phyloP scores from a whole-genome alignment of 2,329 filamentous ascomycete species.

The Aspergillus ochraceoroseus region DNA sequence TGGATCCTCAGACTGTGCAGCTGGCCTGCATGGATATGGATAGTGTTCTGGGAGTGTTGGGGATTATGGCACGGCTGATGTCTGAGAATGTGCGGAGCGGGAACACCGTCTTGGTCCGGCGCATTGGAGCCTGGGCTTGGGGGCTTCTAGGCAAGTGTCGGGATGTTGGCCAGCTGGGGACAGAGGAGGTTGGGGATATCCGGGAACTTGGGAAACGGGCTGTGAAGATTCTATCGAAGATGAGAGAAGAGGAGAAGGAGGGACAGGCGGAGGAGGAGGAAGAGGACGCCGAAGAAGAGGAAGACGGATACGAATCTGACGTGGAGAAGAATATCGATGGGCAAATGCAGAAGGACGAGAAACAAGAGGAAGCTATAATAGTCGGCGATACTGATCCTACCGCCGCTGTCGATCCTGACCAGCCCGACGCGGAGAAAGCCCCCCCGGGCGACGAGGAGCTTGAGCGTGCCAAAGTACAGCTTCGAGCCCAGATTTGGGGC shows the following conservation, averaged over 20 bases:
- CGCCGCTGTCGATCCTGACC: conserved; percentile 12
- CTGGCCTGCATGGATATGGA: conserved; percentile 54
- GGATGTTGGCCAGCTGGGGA: conserved; percentile 67
- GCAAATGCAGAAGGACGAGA: background rate
- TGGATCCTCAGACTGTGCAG: conserved; percentile 48
- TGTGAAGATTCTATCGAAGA: conserved; percentile 45
- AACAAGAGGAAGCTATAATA: conserved; percentile 2
- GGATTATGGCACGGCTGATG: conserved; percentile 55
- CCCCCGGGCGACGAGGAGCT: too few relatives aligned
- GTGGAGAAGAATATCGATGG: conserved; percentile 21
- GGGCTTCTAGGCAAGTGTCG: conserved; percentile 70
- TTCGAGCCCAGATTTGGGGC: conserved; percentile 39
- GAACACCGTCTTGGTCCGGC: conserved; percentile 56
- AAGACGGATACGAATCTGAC: conserved; percentile 19
- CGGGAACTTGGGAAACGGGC: conserved; percentile 76
- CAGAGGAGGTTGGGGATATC: conserved; percentile 68
- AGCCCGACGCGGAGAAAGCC: conserved; percentile 18
- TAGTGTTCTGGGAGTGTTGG: conserved; percentile 61
- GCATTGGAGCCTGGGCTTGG: conserved; percentile 81
- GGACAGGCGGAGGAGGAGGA: conserved; percentile 24
- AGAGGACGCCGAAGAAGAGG: too few relatives aligned
- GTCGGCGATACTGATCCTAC: background rate
- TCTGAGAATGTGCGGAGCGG: conserved; percentile 59
- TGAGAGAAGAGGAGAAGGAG: conserved; percentile 44
- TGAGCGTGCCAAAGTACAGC: conserved; percentile 48